Evolutionary conservation across 805 yeast species (phyloP).

Genomic region (Jamesozyma jinghongensis): DNA sequence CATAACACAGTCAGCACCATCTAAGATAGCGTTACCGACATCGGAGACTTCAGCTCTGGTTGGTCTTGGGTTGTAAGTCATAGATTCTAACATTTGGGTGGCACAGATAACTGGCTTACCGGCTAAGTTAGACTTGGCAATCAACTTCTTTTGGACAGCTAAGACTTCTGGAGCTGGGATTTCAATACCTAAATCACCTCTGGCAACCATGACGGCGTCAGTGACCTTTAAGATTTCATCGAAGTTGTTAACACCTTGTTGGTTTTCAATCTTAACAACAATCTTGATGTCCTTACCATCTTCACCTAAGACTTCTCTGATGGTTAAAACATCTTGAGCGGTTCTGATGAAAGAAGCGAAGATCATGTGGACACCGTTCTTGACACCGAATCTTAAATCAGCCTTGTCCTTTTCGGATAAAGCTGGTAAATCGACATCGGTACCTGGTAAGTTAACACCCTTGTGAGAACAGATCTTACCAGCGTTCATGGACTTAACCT

Average conservation of each 20-base stretch:
- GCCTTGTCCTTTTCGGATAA: conserved; percentile 91
- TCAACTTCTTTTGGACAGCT: conserved; percentile 96
- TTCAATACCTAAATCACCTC: conserved; percentile 99
- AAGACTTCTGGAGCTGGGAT: conserved; percentile 98
- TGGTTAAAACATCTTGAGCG: conserved; percentile 79
- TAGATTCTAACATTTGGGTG: conserved; percentile 98
- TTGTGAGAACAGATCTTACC: conserved; percentile 96
- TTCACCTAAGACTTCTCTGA: conserved; percentile 92
- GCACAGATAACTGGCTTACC: conserved; percentile 99
- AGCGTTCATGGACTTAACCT: conserved; percentile 82
- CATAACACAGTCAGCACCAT: conserved; percentile 99
- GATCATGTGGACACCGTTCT: conserved; percentile 95
- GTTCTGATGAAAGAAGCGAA: conserved; percentile 98
- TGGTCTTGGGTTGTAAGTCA: conserved; percentile 99
- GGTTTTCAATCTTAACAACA: conserved; percentile 96
- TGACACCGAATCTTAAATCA: conserved; percentile 91
- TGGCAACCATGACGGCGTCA: conserved; percentile 99
- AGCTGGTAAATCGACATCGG: conserved; percentile 98
- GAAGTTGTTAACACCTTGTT: conserved; percentile 99
- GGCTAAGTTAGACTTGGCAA: conserved; percentile 98
- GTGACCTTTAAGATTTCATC: conserved; percentile 91
- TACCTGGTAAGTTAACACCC: conserved; percentile 98
- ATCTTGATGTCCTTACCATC: conserved; percentile 95
- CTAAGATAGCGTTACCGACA: conserved; percentile 97
- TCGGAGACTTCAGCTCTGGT: conserved; percentile 99